Evolutionary conservation across 345 rosid genomes (phyloP).

Genomic region (Pistacia integerrima): DNA sequence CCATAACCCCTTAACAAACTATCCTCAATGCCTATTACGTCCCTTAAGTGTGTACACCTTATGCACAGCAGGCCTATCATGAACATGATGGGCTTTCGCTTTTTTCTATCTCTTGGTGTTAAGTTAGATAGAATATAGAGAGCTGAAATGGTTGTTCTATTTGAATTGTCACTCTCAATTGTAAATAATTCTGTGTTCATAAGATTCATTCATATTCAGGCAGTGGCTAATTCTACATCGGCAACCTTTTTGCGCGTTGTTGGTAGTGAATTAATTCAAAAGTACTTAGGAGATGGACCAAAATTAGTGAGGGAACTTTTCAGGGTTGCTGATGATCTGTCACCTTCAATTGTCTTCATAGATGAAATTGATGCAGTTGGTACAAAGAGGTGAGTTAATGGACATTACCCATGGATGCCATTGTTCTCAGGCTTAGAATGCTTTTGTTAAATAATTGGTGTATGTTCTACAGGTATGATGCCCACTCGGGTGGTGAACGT

Average conservation of each 20-base stretch:
- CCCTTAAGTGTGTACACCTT: too few relatives aligned
- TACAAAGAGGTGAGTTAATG: constrained; percentile 71
- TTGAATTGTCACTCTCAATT: too few relatives aligned
- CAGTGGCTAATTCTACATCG: constrained; percentile 96
- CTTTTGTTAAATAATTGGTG: neutral
- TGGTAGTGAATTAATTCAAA: constrained; percentile 96
- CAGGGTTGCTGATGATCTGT: constrained; percentile 93
- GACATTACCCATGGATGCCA: neutral
- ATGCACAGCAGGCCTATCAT: too few relatives aligned
- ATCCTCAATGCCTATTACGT: too few relatives aligned
- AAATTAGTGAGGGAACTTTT: constrained; percentile 95
- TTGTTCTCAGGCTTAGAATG: neutral
- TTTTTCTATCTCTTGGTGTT: too few relatives aligned
- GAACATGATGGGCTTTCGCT: too few relatives aligned
- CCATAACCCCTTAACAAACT: too few relatives aligned
- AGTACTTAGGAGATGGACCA: constrained; percentile 97
- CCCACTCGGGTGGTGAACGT: constrained; percentile 97
- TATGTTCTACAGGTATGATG: constrained; percentile 63
- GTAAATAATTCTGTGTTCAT: neutral
- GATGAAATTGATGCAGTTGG: constrained; percentile 99
- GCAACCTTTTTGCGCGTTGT: constrained; percentile 97
- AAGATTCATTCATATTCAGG: constrained; percentile 45
- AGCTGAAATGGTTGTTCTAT: too few relatives aligned
- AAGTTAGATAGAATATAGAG: too few relatives aligned
- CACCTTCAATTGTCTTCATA: constrained; percentile 94